Evolutionary conservation across 306 rosid genomes (phyloP).

Genomic region (Rosa multiflora): DNA sequence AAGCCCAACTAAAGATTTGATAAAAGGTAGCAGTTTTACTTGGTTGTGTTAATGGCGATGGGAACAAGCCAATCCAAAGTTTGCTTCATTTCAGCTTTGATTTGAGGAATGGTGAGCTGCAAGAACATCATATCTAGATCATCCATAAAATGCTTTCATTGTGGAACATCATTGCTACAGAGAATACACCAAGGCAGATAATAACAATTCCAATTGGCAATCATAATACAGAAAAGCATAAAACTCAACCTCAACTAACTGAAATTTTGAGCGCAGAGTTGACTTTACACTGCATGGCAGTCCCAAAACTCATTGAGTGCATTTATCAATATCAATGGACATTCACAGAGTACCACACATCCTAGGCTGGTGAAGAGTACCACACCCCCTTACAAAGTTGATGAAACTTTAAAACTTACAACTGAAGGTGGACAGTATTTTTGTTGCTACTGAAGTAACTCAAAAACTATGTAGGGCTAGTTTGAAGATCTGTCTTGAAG

Average conservation of each 20-base stretch:
- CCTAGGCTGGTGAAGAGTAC: too few relatives aligned
- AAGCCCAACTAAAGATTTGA: slow-evolving; percentile 10
- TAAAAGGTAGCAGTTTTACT: slow-evolving; percentile 45
- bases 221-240: neutral
- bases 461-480: too few relatives aligned
- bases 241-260: slow-evolving; percentile 54
- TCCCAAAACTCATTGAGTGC: slow-evolving; percentile 19
- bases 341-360: too few relatives aligned
- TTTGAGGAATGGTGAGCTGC: slow-evolving; percentile 74
- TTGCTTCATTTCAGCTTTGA: slow-evolving; percentile 87
- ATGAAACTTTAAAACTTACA: too few relatives aligned
- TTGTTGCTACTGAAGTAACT: too few relatives aligned
- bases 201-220: neutral
- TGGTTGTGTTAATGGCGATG: slow-evolving; percentile 68
- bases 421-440: too few relatives aligned
- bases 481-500: too few relatives aligned
- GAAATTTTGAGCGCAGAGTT: slow-evolving; percentile 61
- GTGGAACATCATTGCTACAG: neutral
- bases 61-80: slow-evolving; percentile 89
- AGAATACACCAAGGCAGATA: neutral
- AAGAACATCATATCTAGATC: slow-evolving; percentile 14
- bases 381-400: too few relatives aligned
- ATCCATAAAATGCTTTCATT: neutral
- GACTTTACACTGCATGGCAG: slow-evolving; percentile 67
- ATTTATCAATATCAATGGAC: too few relatives aligned